Evolutionary conservation across 2,329 filamentous ascomycete genomes (phyloP).

Genomic region (Escovopsis weberi): DNA sequence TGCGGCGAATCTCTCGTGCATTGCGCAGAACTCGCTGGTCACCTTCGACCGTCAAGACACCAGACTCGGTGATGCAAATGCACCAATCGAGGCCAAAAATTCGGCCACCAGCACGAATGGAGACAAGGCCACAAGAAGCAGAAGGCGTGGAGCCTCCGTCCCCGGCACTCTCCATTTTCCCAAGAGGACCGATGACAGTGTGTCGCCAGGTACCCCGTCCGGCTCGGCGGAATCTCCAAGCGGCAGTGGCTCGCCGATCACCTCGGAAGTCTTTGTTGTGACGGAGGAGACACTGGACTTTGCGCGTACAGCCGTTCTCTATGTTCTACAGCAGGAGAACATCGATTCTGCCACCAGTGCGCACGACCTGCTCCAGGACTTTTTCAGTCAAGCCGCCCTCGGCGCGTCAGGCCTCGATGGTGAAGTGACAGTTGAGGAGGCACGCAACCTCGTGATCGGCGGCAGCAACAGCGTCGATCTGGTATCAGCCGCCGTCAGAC

Average conservation of each 20-base stretch:
- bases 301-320: conserved; percentile 46
- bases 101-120: neutral
- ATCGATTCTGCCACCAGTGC: conserved; percentile 36
- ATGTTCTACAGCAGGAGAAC: conserved; percentile 41
- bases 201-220: neutral
- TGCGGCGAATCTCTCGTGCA: conserved; percentile 60
- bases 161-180: too few relatives aligned
- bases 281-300: conserved; percentile 48
- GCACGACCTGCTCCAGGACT: conserved; percentile 37
- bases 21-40: conserved; percentile 73
- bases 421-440: conserved; percentile 24
- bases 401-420: conserved; percentile 13
- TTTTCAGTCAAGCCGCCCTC: conserved; percentile 31
- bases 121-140: too few relatives aligned
- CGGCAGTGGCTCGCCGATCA: neutral
- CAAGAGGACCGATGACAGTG: too few relatives aligned
- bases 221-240: neutral
- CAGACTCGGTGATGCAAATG: conserved; percentile 17
- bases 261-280: conserved; percentile 20
- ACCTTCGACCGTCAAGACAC: conserved; percentile 54
- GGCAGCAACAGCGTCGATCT: conserved; percentile 34
- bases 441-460: conserved; percentile 27
- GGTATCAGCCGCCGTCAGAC: conserved; percentile 29
- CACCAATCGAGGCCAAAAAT: conserved; percentile 11
- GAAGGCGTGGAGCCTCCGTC: neutral